Evolutionary conservation across 2,329 filamentous ascomycete genomes (phyloP), one percentile per base, ranked within the genome.

Genomic region (Cytospora leucostoma): DNA sequence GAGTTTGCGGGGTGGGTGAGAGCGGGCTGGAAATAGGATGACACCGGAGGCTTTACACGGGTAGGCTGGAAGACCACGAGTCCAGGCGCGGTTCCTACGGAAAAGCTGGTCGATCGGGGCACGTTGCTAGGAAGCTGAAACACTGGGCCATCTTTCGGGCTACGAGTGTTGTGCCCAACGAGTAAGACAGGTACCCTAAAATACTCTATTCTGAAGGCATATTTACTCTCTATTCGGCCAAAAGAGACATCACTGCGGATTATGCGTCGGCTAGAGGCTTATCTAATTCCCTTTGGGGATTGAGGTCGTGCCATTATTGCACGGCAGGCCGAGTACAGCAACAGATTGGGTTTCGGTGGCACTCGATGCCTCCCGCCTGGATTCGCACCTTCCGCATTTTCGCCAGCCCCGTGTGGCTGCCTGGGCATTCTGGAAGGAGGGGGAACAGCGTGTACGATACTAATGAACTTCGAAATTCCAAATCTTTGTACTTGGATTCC

Each of bases 1-100:
- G 90, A 93, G 65, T 97, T 96, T 79, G 83, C 86, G 17, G 83
- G 88, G 66, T 96, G 91, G 92, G 84, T 87, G 38, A 82, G 82
- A 71, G 73, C 71, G 37, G 62, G 56, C n/a, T 61, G 51, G 68
- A 67, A 54, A 62, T 53, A 38, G 37, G 47, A 50, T 47, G 44
- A 21, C n/a, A 10, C 44, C n/a, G n/a, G n/a, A 12, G 5, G 44
- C n/a, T 21, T 10, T 47, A 47, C 44, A 47, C 8, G 21, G 11
- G 44, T 19, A 17, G 40, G 38, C 38, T 55, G 38, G 13, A 37
- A 35, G 10, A 33, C 33, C 21, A 21, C 44, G 21, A 4, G 3
- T 19, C 7, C n/a, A 19, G 7, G n/a, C n/a, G 10, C n/a, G 5
- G 44, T 21, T 47, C 7, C 44, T 21, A 21, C 4, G n/a, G 21